Percentiles rank a stretch among this genome's conserved stretches.
These are phyloP conservation scores for Aspergillus nidulans DNA, from an alignment of 495 filamentous ascomycete genomes.

Conservation along the genomic window DNA sequence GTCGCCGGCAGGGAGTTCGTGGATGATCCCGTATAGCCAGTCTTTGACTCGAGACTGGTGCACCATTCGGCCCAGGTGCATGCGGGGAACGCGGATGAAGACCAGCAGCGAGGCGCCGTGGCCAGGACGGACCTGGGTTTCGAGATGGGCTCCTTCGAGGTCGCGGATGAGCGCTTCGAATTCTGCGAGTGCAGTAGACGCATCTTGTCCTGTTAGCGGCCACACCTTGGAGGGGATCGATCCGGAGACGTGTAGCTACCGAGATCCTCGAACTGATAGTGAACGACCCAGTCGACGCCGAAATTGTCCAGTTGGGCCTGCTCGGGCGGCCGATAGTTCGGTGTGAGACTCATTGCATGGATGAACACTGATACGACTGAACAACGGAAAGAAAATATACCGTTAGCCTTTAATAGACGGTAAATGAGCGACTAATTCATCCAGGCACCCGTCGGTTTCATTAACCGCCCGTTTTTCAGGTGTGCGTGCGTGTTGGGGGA, in stretches of 20 bases:
- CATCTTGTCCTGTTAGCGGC: constrained; percentile 43
- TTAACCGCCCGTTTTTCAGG: no score
- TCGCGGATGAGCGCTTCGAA: constrained; percentile 72
- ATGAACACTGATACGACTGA: neutral
- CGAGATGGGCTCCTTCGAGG: constrained; percentile 69
- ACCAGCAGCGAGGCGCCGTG: constrained; percentile 70
- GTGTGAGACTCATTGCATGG: constrained; percentile 15
- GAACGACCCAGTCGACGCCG: constrained; percentile 43
- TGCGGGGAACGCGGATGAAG: constrained; percentile 64
- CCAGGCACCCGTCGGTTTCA: no score
- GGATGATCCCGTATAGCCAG: constrained; percentile 84
- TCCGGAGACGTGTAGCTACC: constrained; percentile 28
- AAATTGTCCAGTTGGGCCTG: constrained; percentile 33
- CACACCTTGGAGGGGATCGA: neutral
- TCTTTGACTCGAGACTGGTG: constrained; percentile 80
- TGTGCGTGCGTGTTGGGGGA: no score
- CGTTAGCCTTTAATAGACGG: neutral
- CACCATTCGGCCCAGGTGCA: constrained; percentile 45
- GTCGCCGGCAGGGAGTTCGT: constrained; percentile 59
- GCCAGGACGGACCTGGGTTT: constrained; percentile 80
- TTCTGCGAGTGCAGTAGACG: constrained; percentile 59
- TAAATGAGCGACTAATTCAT: neutral
- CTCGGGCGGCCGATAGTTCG: constrained; percentile 9
- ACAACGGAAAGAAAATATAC: neutral
- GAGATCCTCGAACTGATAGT: constrained; percentile 35